phyloP scores from a whole-genome alignment of 768 basidiomycete genomes.

The Boletus tomentosulus region DNA sequence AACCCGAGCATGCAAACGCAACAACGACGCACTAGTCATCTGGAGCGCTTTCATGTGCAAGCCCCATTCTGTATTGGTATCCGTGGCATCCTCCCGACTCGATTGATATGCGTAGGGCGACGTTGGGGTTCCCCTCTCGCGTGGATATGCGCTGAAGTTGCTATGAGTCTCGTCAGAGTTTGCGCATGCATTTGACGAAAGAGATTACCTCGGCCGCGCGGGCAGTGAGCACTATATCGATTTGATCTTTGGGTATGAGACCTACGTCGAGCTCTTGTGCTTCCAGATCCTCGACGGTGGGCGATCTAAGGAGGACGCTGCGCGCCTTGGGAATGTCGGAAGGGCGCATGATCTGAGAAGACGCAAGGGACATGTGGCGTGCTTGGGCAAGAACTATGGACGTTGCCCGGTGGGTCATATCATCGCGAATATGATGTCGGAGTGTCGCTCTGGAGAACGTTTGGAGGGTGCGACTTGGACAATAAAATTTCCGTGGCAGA shows the following conservation, averaged over 20 bases:
- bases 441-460: neutral
- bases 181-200: slow-evolving; percentile 4
- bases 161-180: slow-evolving; percentile 34
- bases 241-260: slow-evolving; percentile 48
- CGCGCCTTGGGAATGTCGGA: slow-evolving; percentile 41
- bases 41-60: slow-evolving; percentile 53
- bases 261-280: slow-evolving; percentile 61
- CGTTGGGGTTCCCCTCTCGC: slow-evolving; percentile 53
- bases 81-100: slow-evolving; percentile 96
- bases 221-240: slow-evolving; percentile 59
- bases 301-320: slow-evolving; percentile 45
- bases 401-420: neutral
- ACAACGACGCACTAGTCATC: slow-evolving; percentile 76
- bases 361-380: slow-evolving; percentile 4
- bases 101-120: slow-evolving; percentile 79
- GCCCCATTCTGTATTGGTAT: slow-evolving; percentile 90
- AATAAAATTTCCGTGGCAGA: neutral
- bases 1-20: neutral
- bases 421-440: neutral
- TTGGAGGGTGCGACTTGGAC: neutral
- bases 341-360: slow-evolving; percentile 29
- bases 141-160: slow-evolving; percentile 70
- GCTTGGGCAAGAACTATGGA: neutral
- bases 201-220: slow-evolving; percentile 63
- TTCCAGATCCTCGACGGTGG: slow-evolving; percentile 51